Evolutionary conservation across 129 eudicot genomes (phyloP).

Genomic region (Deinandra increscens): DNA sequence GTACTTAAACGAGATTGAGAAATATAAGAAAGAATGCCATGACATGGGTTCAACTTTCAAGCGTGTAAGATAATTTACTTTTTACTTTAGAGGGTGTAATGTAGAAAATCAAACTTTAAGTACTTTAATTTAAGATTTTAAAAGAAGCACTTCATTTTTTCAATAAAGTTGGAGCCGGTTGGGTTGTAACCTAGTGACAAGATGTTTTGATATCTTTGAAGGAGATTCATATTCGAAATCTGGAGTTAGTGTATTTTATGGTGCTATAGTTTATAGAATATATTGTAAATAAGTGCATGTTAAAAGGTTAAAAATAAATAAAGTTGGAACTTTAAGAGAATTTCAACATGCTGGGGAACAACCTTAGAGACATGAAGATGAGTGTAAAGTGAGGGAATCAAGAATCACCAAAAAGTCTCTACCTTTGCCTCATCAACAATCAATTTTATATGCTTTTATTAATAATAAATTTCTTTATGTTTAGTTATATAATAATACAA

Average conservation of each 20-base stretch:
- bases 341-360: slow-evolving; percentile 26
- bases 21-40: neutral
- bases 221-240: too few relatives aligned
- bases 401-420: slow-evolving; percentile 33
- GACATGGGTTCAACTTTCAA: neutral
- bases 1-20: neutral
- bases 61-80: neutral
- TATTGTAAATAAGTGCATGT: too few relatives aligned
- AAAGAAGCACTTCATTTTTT: neutral
- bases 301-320: too few relatives aligned
- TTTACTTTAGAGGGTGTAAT: neutral
- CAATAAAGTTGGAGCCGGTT: neutral
- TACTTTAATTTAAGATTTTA: neutral
- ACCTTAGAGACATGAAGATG: slow-evolving; percentile 6
- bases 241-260: too few relatives aligned
- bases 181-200: too few relatives aligned
- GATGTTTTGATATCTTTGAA: too few relatives aligned
- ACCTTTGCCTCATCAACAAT: slow-evolving; percentile 25
- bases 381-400: slow-evolving; percentile 18
- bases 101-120: too few relatives aligned
- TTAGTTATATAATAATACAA: neutral
- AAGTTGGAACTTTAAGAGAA: slow-evolving; percentile 1
- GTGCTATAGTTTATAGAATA: too few relatives aligned
- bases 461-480: neutral
- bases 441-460: neutral